Conservation (phyloP, 2,329 filamentous ascomycete species). For the Rugonectria rugulosa region DNA sequence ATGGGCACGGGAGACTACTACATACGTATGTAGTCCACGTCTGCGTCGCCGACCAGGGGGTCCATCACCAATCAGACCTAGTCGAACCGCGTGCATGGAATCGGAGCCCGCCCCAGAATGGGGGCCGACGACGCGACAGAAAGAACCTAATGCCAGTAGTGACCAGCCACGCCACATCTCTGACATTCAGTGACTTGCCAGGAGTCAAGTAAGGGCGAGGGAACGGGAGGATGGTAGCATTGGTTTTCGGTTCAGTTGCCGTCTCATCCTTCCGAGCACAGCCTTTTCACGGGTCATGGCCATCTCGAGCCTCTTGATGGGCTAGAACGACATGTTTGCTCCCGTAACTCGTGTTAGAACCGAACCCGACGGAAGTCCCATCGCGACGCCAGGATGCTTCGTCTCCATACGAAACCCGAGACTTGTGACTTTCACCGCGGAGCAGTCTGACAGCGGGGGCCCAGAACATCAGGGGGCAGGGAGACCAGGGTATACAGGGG, state of each 20-base stretch:
- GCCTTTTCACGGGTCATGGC: constrained; percentile 4
- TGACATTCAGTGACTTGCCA: too few species aligned
- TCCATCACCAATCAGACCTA: constrained; percentile 41
- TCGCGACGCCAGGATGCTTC: constrained; percentile 15
- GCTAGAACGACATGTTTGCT: constrained; percentile 11
- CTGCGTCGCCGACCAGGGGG: constrained; percentile 26
- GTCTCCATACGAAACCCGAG: constrained; percentile 27
- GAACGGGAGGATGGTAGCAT: constrained; percentile 2
- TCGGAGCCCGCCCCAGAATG: constrained; percentile 28
- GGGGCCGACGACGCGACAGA: constrained; percentile 27
- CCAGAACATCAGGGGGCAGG: constrained; percentile 35
- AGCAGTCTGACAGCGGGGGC: constrained; percentile 14
- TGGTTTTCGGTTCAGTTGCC: constrained; percentile 9
- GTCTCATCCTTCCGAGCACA: constrained; percentile 18
- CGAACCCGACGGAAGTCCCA: constrained; percentile 8
- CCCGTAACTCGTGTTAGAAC: constrained; percentile 5
- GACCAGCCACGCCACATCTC: constrained; percentile 24
- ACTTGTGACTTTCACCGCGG: constrained; percentile 23
- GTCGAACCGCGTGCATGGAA: constrained; percentile 35
- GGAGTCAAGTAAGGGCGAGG: neutral
- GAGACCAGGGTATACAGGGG: constrained; percentile 25
- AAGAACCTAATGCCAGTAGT: constrained; percentile 27
- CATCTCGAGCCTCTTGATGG: neutral
- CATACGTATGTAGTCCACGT: neutral
- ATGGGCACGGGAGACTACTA: constrained; percentile 3